Evolutionary conservation across 768 basidiomycete genomes (phyloP).

Genomic region (Amylocystis lapponica): DNA sequence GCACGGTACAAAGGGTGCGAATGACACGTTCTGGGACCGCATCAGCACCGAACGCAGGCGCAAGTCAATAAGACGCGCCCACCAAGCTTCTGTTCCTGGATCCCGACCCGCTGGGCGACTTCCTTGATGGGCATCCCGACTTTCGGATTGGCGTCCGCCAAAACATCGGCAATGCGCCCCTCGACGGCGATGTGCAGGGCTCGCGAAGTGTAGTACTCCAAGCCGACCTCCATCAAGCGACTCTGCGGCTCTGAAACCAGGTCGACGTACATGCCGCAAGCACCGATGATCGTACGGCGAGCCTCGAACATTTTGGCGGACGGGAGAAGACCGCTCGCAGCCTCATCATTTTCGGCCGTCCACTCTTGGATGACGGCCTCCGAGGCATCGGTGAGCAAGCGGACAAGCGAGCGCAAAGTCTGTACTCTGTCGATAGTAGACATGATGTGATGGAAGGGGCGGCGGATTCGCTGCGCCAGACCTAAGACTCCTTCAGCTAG

Average conservation of each 20-base stretch:
- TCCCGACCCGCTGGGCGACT: conserved; percentile 1
- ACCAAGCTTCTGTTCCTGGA: conserved; percentile 3
- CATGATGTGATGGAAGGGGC: background rate
- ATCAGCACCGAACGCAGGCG: background rate
- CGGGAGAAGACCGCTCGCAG: background rate
- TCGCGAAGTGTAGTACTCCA: background rate
- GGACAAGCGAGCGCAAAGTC: conserved; percentile 1
- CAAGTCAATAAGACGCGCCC: background rate
- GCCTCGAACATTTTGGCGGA: conserved; percentile 1
- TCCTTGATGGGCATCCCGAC: background rate
- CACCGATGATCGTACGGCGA: conserved; percentile 2
- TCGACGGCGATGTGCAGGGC: conserved; percentile 6
- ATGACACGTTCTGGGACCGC: background rate
- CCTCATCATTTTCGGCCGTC: background rate
- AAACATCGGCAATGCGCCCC: conserved; percentile 4
- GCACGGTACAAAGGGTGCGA: background rate
- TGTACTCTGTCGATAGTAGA: background rate
- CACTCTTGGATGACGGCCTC: conserved; percentile 8
- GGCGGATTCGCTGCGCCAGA: no score
- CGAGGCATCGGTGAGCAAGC: conserved; percentile 2
- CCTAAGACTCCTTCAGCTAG: no score
- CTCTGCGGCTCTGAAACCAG: conserved; percentile 2
- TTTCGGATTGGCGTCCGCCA: background rate
- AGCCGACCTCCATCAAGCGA: conserved; percentile 4
- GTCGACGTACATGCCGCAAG: conserved; percentile 4